Base-by-base conservation (phyloP, 208 protist genomes). In the Tritrichomonas musculus region DNA sequence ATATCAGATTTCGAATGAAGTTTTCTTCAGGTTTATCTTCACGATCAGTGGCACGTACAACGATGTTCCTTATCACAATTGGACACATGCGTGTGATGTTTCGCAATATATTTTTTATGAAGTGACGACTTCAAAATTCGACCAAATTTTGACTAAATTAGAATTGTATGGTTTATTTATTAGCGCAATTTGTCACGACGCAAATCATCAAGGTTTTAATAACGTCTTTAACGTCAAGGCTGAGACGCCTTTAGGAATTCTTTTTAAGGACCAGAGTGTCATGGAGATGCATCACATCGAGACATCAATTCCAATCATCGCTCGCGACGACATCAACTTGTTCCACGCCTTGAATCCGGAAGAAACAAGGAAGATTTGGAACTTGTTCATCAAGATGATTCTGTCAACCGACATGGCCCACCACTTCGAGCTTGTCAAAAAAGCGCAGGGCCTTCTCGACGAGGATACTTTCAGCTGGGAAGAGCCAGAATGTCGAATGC, bases 201-300 rank as follows among this genome's bases (percentile, higher is more conserved):
- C 98, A 94, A 97, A 98, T 93, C 98, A 99, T 95, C 98, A 98
- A 3, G 98, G 98, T n/a, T 93, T 98, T 60, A 98, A 98, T 95
- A 99, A 99, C 95, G 97, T 96, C 93, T 99, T 98, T 94, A 97
- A 98, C 94, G 95, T 97, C 27, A 97, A 97, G 92, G 97, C 97
- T 25, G 95, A 96, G 92, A 95, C 97, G 9, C 96, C 96, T 93
- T 95, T 98, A 57, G 97, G 97, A 47, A 96, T 96, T 0, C 88
- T 64, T n/a, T 96, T 96, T 94, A 96, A 96, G 75, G 95, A 96
- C 73, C 49, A 94, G 65, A 94, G 93, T 44, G 94, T 96, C 0
- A 95, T 97, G 57, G 96, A 97, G 93, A 95, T 95, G 25, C 93
- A 96, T 94, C 96, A 97, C 94, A 47, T 93, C 64, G 30, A 93